Base-by-base conservation (phyloP, 1,284 basidiomycete species). In the Caloboletus inedulis region DNA sequence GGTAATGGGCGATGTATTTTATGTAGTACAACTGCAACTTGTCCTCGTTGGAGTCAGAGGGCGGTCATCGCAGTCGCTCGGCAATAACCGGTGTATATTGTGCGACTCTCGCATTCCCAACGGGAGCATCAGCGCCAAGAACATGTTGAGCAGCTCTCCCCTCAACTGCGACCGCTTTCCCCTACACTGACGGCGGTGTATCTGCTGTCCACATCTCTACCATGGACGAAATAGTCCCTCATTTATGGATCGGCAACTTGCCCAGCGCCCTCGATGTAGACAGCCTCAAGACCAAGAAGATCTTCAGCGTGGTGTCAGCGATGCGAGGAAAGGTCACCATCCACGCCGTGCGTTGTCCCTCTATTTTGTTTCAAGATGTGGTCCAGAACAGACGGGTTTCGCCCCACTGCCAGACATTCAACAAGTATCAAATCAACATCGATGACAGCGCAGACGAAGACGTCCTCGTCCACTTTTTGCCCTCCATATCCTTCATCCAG, bases 401-500 rank as follows among this genome's bases (percentile, higher is more conserved):
- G 0, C 19, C 30, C 27, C 5, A 6, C 18, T 19, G 12, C 7
- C 49, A 59, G 87, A 85, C 85, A 6, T 85, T 90, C 65, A 77
- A 81, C 50, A 79, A 78, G 41, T 80, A 81, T 60, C 89, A 90
- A 65, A 82, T 91, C 55, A 76, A 80, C 45, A 72, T 91, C 39
- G 85, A 90, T 61, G 88, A 91, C 59, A 81, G 78, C 12, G 77
- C 81, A 47, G 81, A 84, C 40, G 77, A 78, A 36, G 91, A 95
- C 65, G 79, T 93, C 29, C 77, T 94, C 10, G 75, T 78, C 2
- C 87, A 93, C 64, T 77, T 95, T 50, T 75, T 91, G 3, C 80
- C 85, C 1, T 82, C 85, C 2, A 88, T 92, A 47, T 81, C 85
- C 1, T 92, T 92, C 73, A 91, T 95, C 49, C 77, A 87, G 57